Evolutionary conservation across 2,329 filamentous ascomycete species (phyloP).

Genomic region (Penicillium sp.): DNA sequence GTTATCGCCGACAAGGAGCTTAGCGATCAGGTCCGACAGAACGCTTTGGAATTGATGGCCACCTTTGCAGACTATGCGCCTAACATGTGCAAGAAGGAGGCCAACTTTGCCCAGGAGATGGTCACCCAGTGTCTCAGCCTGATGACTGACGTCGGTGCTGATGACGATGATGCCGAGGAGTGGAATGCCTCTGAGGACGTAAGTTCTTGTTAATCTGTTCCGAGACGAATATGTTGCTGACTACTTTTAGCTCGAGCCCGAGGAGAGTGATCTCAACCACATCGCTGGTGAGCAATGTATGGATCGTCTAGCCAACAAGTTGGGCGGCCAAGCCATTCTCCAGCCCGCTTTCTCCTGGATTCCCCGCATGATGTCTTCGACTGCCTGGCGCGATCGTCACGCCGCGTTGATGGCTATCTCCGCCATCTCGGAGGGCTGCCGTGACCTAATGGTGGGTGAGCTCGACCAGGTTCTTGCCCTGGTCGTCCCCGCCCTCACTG

Average conservation of each 20-base stretch:
- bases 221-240: constrained; percentile 20
- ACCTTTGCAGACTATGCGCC: constrained; percentile 96
- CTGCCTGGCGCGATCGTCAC: constrained; percentile 91
- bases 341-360: constrained; percentile 96
- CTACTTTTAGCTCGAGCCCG: constrained; percentile 69
- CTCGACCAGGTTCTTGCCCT: constrained; percentile 90
- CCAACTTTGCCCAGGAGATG: constrained; percentile 92
- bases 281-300: constrained; percentile 98
- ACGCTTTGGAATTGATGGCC: constrained; percentile 93
- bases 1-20: constrained; percentile 96
- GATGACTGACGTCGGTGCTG: constrained; percentile 94
- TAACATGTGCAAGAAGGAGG: constrained; percentile 90
- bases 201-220: constrained; percentile 36
- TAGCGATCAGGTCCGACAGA: constrained; percentile 84
- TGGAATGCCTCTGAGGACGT: constrained; percentile 93
- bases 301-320: constrained; percentile 95
- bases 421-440: constrained; percentile 94
- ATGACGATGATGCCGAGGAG: constrained; percentile 91
- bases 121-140: constrained; percentile 96
- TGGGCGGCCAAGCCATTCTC: constrained; percentile 88
- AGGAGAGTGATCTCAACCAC: constrained; percentile 96
- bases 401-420: constrained; percentile 98
- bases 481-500: constrained; percentile 86
- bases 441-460: constrained; percentile 92
- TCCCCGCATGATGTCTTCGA: constrained; percentile 94